Percentiles rank a stretch among this genome's conserved stretches.
Evolutionary conservation across 371 early-diverging fungal genomes (phyloP).

Genomic region (Mucor indicus): DNA sequence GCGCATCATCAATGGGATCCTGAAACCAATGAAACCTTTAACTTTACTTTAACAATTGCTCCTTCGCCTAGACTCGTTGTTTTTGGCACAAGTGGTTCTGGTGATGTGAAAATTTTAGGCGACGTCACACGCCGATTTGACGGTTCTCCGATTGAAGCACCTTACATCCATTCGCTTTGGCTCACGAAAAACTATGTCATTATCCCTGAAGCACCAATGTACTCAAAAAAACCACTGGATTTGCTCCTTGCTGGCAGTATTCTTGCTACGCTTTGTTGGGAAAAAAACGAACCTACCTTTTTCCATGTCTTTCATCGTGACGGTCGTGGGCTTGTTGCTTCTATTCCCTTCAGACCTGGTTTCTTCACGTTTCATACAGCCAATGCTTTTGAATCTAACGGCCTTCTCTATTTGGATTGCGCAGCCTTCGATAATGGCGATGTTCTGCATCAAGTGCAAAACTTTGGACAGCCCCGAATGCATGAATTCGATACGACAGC

Average conservation of each 20-base stretch:
- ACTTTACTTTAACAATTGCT: constrained; percentile 21
- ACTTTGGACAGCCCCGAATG: constrained; percentile 19
- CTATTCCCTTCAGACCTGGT: constrained; percentile 33
- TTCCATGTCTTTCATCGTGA: constrained; percentile 49
- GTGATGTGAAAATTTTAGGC: constrained; percentile 29
- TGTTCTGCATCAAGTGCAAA: constrained; percentile 30
- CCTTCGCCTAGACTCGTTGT: constrained; percentile 25
- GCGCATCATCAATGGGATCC: constrained; percentile 60
- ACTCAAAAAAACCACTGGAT: no score
- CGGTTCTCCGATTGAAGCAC: constrained; percentile 15
- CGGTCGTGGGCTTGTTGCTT: constrained; percentile 37
- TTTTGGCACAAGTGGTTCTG: constrained; percentile 24
- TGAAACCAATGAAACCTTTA: constrained; percentile 46
- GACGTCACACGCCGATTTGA: constrained; percentile 32
- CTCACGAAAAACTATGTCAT: constrained; percentile 57
- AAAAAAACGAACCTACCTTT: constrained; percentile 29
- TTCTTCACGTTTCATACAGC: constrained; percentile 55
- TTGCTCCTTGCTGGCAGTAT: constrained; percentile 40
- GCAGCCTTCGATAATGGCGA: constrained; percentile 29
- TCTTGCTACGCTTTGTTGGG: constrained; percentile 38
- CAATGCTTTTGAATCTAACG: constrained; percentile 57
- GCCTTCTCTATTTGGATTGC: constrained; percentile 29
- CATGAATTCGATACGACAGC: constrained; percentile 12
- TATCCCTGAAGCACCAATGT: constrained; percentile 48
- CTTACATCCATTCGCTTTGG: constrained; percentile 39